Conservation (phyloP, 2,329 filamentous ascomycete species). For the Calonectria pseudoturangicola region DNA sequence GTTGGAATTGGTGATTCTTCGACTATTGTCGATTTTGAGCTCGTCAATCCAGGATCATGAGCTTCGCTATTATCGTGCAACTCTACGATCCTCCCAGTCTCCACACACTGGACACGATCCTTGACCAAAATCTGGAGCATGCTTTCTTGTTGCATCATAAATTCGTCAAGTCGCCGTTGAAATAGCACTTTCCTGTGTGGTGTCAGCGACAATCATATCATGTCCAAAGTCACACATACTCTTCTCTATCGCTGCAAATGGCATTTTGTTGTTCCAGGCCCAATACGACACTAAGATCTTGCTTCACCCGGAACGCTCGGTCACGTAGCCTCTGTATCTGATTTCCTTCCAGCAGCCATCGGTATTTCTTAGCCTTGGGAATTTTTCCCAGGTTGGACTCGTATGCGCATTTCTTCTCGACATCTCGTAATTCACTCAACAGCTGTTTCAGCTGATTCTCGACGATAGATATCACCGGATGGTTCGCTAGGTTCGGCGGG, state of each 20-base stretch:
- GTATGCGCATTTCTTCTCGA: slow-evolving; percentile 6
- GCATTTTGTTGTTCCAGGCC: slow-evolving; percentile 11
- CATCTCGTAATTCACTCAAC: slow-evolving; percentile 1
- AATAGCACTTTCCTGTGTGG: not conserved
- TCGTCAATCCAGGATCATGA: not conserved
- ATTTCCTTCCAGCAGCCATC: slow-evolving; percentile 21
- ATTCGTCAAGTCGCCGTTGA: not conserved
- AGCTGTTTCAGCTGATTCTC: not conserved
- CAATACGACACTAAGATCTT: slow-evolving; percentile 14
- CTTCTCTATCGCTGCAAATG: not conserved
- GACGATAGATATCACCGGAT: slow-evolving; percentile 4
- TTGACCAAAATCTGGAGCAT: not conserved
- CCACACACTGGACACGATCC: not conserved
- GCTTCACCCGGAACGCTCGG: slow-evolving; percentile 6
- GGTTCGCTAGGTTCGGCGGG: not conserved
- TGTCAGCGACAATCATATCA: not conserved
- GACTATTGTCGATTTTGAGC: too few relatives aligned
- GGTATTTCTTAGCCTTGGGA: slow-evolving; percentile 3
- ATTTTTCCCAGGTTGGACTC: not conserved
- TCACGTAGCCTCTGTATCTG: slow-evolving; percentile 4
- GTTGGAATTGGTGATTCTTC: not conserved
- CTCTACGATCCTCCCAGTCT: not conserved
- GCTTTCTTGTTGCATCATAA: not conserved
- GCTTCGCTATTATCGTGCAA: not conserved
- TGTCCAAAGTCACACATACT: not conserved